Conservation (phyloP, 257 asterid species). For the Solanum ossicruentum region DNA sequence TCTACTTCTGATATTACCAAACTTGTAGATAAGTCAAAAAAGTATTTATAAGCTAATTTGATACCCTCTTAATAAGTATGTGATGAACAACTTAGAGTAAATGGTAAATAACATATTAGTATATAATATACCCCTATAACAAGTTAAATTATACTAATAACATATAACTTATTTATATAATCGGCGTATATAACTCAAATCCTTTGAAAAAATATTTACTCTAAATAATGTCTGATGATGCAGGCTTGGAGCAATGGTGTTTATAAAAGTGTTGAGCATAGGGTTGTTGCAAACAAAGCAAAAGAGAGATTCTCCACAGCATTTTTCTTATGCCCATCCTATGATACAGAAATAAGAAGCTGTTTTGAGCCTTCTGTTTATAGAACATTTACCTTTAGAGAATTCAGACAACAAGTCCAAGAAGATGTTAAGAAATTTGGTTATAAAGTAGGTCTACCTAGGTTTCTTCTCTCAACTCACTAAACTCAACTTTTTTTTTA, state of each 20-base stretch:
- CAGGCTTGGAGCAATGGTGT: slow-evolving; percentile 96
- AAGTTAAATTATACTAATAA: background rate
- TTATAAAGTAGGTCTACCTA: slow-evolving; percentile 61
- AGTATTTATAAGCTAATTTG: no score
- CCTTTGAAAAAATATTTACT: slow-evolving; percentile 12
- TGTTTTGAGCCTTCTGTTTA: slow-evolving; percentile 42
- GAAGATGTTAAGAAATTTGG: slow-evolving; percentile 73
- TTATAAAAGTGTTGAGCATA: slow-evolving; percentile 75
- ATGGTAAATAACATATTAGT: background rate
- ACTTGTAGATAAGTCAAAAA: no score
- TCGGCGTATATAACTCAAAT: background rate
- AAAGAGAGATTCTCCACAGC: slow-evolving; percentile 77
- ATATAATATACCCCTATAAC: background rate
- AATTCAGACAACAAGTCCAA: slow-evolving; percentile 68
- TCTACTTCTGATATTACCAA: background rate
- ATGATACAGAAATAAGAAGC: slow-evolving; percentile 51
- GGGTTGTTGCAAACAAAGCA: slow-evolving; percentile 58
- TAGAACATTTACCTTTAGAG: slow-evolving; percentile 62
- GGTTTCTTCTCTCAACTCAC: slow-evolving; percentile 28
- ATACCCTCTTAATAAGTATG: background rate
- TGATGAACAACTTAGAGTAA: background rate
- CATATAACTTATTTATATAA: background rate
- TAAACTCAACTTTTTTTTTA: background rate
- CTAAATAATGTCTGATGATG: background rate
- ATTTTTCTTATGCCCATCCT: slow-evolving; percentile 72